A percentile compares a stretch with the other conserved stretches of the same genome.
phyloP scores from a whole-genome alignment of 1,139 yeast species.

The Blastobotrys persicus region DNA sequence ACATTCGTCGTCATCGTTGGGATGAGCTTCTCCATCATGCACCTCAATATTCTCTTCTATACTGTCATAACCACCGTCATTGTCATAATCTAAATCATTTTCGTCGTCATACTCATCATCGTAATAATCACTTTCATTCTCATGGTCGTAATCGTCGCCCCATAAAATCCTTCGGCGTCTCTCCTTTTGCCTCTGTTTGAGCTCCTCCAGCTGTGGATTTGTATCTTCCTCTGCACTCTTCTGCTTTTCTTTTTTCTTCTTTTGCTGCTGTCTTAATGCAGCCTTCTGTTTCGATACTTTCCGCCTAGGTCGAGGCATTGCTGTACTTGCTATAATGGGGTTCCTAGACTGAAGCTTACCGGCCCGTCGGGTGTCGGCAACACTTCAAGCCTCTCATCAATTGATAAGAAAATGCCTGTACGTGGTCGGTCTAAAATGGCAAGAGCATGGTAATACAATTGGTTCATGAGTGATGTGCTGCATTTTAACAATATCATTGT shows the following conservation, averaged over 20 bases:
- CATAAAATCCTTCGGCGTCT: conserved; percentile 20
- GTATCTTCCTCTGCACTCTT: conserved; percentile 7
- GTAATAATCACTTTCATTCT: conserved; percentile 9
- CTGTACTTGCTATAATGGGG: not conserved
- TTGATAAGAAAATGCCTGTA: too few relatives aligned
- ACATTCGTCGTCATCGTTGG: conserved; percentile 12
- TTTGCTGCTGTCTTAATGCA: conserved; percentile 12
- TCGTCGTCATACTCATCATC: conserved; percentile 12
- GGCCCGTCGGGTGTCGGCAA: not conserved
- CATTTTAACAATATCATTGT: too few relatives aligned
- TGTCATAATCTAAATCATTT: conserved; percentile 10
- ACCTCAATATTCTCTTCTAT: not conserved
- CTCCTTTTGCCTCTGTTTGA: conserved; percentile 20
- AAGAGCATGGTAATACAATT: too few relatives aligned
- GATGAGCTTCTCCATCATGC: conserved; percentile 13
- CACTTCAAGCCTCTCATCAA: too few relatives aligned
- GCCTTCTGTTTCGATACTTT: conserved; percentile 20
- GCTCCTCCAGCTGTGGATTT: conserved; percentile 13
- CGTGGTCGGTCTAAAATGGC: too few relatives aligned
- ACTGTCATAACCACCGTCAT: conserved; percentile 11
- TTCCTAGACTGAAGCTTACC: too few relatives aligned
- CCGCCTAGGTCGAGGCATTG: conserved; percentile 20
- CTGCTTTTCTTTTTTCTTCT: conserved; percentile 11
- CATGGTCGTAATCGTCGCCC: conserved; percentile 18
- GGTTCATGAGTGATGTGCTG: too few relatives aligned